Evolutionary conservation across 2,329 filamentous ascomycete species (phyloP), one percentile per base, ranked within the genome.

Genomic region (Dryadomyces quercivorus): DNA sequence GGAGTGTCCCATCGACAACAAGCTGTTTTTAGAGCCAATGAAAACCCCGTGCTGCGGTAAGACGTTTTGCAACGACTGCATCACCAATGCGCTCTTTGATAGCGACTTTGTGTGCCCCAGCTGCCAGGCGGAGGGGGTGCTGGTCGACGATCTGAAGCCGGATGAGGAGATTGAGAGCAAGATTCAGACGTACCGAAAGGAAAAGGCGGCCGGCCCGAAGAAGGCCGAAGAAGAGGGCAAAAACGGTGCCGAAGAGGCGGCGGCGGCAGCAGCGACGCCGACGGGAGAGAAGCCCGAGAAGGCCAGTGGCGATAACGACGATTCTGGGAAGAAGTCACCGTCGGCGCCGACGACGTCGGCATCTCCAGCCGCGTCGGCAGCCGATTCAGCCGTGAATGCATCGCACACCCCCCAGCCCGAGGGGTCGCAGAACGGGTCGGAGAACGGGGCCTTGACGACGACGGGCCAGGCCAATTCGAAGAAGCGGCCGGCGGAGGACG

Each of bases 61-160:
- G 80, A 96, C 91, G 67, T 98, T 95, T 78, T 98, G 93, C 80
- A 93, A 93, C 81, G 90, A 96, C 70, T 98, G 93, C 85, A 96
- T 98, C 73, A 94, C 93, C 69, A 95, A 95, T 81, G 88, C 91
- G 72, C 84, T 98, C 72, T 92, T 96, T 73, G 91, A 97, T 76
- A 93, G 86, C 80, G 93, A 98, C 78, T 90, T 98, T 72, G 78
- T 91, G 70, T 98, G 93, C 71, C 93, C 93, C 60, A 85, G 84
- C 62, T 98, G 93, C 76, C 82, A 88, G 71, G 86, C 85, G 59
- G 90, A 95, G 67, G 88, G 88, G 65, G 88, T 96, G 60, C 77
- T 96, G 64, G 87, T 97, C 72, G 92, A 96, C 77, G 86, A 95
- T 70, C 80, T 98, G 62, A 81, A 84, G 66, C 73, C 84, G 59